Base-by-base conservation (phyloP, 108 stramenopile species). In the Pseudonitzschia delicatissima region DNA sequence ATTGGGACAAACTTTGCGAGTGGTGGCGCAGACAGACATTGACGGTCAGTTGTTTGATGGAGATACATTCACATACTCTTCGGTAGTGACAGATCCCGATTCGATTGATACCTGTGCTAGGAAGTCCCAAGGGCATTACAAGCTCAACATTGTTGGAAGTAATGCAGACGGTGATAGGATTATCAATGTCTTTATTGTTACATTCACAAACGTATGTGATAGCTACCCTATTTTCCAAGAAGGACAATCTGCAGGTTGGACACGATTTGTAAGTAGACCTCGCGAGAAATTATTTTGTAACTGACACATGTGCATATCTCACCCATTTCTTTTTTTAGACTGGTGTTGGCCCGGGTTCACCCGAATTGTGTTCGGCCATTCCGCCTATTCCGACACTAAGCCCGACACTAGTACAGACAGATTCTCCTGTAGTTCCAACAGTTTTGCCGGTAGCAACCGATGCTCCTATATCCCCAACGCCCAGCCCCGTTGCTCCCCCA, bases 211-310 rank as follows among this genome's bases (percentile, higher is more conserved):
- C 36, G 48, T 27, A 5, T 78, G 77, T 36, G 67, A 26, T 42
- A 45, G 44, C 18, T 73, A 69, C 34, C 77, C 71, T 0, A 67
- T 73, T 1, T 26, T 78, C n/a, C 21, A 31, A 20, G 37, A 42
- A 34, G 77, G 72, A 37, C 49, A 72, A 51, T 48, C 40, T 34
- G 57, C 59, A 53, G 77, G 77, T 15, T 78, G 77, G 77, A 51
- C 45, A 29, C n/a, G 8, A 17, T 64, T 80, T 45, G 70, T 71
- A 68, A 80, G 73, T 73, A 25, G 15, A 20, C 8, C 21, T 7
- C 47, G 3, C 9, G 1, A 2, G n/a, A n/a, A n/a, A n/a, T n/a
- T n/a, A n/a, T n/a, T n/a, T n/a, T n/a, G n/a, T n/a, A 21, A 2
- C 37, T 58, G 37, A 20, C 67, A 57, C 55, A 15, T 3, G 39